Base-by-base conservation (phyloP, 2,329 filamentous ascomycete species). In the Colletotrichum chrysophilum region DNA sequence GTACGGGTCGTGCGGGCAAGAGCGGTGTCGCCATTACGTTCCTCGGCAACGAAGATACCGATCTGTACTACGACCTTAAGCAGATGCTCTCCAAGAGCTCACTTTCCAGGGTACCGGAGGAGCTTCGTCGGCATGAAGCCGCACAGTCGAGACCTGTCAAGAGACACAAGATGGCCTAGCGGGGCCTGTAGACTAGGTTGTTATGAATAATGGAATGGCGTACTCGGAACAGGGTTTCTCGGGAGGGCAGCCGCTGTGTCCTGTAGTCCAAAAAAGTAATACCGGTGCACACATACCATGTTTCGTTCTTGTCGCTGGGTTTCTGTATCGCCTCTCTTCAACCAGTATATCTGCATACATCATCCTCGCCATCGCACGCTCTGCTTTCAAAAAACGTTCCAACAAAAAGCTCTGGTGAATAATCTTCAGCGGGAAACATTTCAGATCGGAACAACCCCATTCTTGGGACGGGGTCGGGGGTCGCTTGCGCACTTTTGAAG, bases 1-100 rank as follows among this genome's bases (percentile, higher is more conserved):
- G 97, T 87, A 99, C 97, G 2, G 97, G 97, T 89, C 94, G 97
- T 93, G 97, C 97, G 3, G 97, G 97, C 77, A 98, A 98, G 91
- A 96, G 92, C 79, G 97, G 97, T 93, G 93, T 98, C 66, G 95
- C 97, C 4, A 97, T 99, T 78, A 99, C 97, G 0, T 99, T 99
- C 88, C 85, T 98, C 81, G 96, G 96, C 75, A 94, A 92, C 79
- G 97, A 98, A 86, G 97, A 99, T 86, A 83, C 91, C 1, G 97
- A 98, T 83, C 93, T 96, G 28, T 88, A 98, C 90, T 98, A 98
- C 84, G 97, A 99, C 83, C 88, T 99, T 77, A 96, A 95, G 86
- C 95, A 98, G 88, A 98, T 99, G 92, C 91, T 99, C 36, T 93
- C 91, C 81, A 98, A 98, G 91, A 97, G 94, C 77, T 89, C 92